These are phyloP conservation scores for Backusella liffmaniae DNA, from an alignment of 192 early-diverging fungal species.

Conservation along the genomic window DNA sequence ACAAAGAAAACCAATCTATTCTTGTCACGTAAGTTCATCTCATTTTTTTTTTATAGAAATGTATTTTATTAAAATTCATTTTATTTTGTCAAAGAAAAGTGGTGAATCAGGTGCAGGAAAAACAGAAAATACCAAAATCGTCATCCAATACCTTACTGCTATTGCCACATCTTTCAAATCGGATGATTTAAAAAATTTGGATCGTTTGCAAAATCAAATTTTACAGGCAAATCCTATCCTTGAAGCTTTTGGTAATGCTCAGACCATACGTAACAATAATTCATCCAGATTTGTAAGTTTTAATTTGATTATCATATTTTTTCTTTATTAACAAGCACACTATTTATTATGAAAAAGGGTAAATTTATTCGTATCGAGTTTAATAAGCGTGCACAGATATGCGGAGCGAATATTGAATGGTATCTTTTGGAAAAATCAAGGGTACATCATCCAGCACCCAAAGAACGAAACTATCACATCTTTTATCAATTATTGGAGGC, in stretches of 20 bases:
- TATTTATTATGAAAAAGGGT: constrained; percentile 47
- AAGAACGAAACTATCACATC: constrained; percentile 96
- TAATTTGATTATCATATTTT: background rate
- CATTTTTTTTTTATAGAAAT: background rate
- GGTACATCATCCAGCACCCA: constrained; percentile 87
- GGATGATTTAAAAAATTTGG: constrained; percentile 35
- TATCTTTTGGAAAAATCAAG: constrained; percentile 98
- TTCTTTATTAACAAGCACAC: background rate
- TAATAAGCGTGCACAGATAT: constrained; percentile 79
- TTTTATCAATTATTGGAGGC: constrained; percentile 98
- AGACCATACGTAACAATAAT: constrained; percentile 98
- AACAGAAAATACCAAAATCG: constrained; percentile 99
- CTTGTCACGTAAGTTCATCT: constrained; percentile 82
- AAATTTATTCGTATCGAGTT: constrained; percentile 99
- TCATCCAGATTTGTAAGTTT: constrained; percentile 90
- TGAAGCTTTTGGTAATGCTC: constrained; percentile 98
- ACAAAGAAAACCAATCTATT: constrained; percentile 95
- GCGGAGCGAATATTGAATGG: constrained; percentile 95
- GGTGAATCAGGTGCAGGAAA: constrained; percentile 99
- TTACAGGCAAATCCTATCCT: constrained; percentile 96
- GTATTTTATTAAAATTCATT: background rate
- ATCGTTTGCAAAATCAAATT: constrained; percentile 75
- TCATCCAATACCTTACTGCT: constrained; percentile 95
- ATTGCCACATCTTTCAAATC: constrained; percentile 65
- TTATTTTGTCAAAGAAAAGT: constrained; percentile 34